Evolutionary conservation across 164 flowering plant genomes (phyloP).

Genomic region (Umbilicus rupestris): DNA sequence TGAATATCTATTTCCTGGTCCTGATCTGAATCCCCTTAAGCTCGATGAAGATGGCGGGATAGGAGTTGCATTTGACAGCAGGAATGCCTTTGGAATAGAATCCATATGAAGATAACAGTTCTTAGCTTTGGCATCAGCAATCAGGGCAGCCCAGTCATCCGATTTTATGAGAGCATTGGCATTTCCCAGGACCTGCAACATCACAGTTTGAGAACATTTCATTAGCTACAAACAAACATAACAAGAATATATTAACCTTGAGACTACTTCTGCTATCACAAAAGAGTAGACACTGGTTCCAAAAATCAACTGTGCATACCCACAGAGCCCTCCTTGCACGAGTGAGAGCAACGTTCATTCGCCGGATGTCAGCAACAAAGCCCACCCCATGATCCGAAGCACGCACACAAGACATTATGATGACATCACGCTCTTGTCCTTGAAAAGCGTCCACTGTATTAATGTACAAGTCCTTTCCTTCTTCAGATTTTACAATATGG

Average conservation of each 20-base stretch:
- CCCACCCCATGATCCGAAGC: conserved; percentile 93
- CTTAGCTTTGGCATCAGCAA: conserved; percentile 75
- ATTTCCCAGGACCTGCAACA: conserved; percentile 88
- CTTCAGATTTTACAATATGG: conserved; percentile 67
- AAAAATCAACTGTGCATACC: conserved; percentile 36
- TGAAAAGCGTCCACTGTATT: conserved; percentile 99
- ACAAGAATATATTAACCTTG: not conserved
- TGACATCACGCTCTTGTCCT: conserved; percentile 97
- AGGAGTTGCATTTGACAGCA: conserved; percentile 33
- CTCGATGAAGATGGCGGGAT: conserved; percentile 27
- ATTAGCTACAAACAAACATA: not conserved
- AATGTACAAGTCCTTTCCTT: conserved; percentile 81
- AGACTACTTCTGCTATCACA: not conserved
- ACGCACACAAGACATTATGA: conserved; percentile 98
- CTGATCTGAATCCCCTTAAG: conserved; percentile 44
- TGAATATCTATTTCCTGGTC: conserved; percentile 43
- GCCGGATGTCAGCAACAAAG: conserved; percentile 89
- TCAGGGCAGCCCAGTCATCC: conserved; percentile 91
- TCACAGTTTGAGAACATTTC: not conserved
- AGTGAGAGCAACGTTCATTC: conserved; percentile 98
- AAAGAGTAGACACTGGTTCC: not conserved
- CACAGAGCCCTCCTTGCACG: conserved; percentile 95
- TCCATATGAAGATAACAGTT: conserved; percentile 76
- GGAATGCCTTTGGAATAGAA: conserved; percentile 71
- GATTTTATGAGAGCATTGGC: conserved; percentile 65